These are phyloP conservation scores for Epichloe elymi DNA, from an alignment of 2,329 filamentous ascomycete species.

Conservation along the genomic window DNA sequence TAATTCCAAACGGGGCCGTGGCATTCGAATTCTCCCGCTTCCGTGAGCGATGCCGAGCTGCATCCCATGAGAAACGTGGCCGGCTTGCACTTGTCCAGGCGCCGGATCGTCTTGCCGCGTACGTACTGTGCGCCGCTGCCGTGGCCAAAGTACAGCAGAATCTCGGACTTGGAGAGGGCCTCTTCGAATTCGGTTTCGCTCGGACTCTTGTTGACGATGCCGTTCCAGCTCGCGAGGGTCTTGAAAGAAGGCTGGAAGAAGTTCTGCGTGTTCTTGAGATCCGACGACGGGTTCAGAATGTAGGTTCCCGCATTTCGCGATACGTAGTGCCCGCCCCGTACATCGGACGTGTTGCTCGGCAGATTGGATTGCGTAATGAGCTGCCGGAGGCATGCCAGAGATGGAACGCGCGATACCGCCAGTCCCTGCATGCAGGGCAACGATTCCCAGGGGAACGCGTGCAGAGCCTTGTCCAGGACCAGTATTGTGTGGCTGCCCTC, in stretches of 20 bases:
- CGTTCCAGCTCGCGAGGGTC: slow-evolving; percentile 56
- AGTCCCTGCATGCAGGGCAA: slow-evolving; percentile 69
- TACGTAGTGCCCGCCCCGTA: slow-evolving; percentile 37
- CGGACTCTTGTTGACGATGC: slow-evolving; percentile 55
- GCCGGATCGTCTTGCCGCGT: slow-evolving; percentile 67
- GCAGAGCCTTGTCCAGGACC: slow-evolving; percentile 80
- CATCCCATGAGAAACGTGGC: slow-evolving; percentile 89
- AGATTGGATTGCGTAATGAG: slow-evolving; percentile 45
- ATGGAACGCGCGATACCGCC: slow-evolving; percentile 79
- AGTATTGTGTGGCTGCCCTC: slow-evolving; percentile 62
- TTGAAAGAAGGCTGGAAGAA: slow-evolving; percentile 56
- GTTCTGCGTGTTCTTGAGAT: slow-evolving; percentile 66
- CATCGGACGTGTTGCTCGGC: slow-evolving; percentile 6
- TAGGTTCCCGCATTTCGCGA: slow-evolving; percentile 50
- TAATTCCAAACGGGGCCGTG: slow-evolving; percentile 85
- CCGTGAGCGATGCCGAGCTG: slow-evolving; percentile 64
- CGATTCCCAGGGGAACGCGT: slow-evolving; percentile 92
- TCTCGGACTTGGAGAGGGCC: slow-evolving; percentile 50
- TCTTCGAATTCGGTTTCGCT: slow-evolving; percentile 64
- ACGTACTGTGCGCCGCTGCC: slow-evolving; percentile 93
- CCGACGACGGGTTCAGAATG: slow-evolving; percentile 79
- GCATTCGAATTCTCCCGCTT: slow-evolving; percentile 81
- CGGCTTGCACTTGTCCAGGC: slow-evolving; percentile 59
- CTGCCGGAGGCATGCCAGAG: slow-evolving; percentile 67
- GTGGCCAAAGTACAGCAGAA: slow-evolving; percentile 91